phyloP scores from a whole-genome alignment of 192 early-diverging fungal species.

The Mortierella hygrophila region DNA sequence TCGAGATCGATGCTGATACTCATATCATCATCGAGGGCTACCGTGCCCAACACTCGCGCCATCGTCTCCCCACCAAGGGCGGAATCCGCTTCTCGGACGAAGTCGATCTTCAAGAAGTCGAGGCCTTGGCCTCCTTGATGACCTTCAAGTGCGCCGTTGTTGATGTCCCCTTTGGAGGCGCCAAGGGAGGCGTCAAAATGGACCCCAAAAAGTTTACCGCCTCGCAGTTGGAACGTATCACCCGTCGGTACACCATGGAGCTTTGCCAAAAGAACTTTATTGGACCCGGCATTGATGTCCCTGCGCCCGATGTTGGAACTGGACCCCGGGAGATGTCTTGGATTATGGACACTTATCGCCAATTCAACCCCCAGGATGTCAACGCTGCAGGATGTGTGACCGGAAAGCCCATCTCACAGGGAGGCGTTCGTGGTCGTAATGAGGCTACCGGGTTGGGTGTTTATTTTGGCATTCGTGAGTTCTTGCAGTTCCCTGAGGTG shows the following conservation, averaged over 20 bases:
- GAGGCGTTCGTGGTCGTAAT: slow-evolving; percentile 85
- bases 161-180: slow-evolving; percentile 84
- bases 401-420: slow-evolving; percentile 82
- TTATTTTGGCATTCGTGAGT: slow-evolving; percentile 85
- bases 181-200: slow-evolving; percentile 88
- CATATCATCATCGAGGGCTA: slow-evolving; percentile 81
- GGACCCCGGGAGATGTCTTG: slow-evolving; percentile 87
- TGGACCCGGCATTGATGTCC: slow-evolving; percentile 85
- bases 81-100: slow-evolving; percentile 85
- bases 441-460: slow-evolving; percentile 89
- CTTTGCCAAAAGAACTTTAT: slow-evolving; percentile 91
- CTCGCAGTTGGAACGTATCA: slow-evolving; percentile 83
- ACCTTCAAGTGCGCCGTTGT: slow-evolving; percentile 90
- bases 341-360: slow-evolving; percentile 89
- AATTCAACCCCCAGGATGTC: slow-evolving; percentile 85
- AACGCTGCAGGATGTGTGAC: slow-evolving; percentile 87
- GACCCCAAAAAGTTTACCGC: slow-evolving; percentile 83
- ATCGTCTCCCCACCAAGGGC: slow-evolving; percentile 84
- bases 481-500: slow-evolving; percentile 83
- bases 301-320: slow-evolving; percentile 88
- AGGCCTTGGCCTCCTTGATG: slow-evolving; percentile 87
- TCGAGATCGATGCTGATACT: slow-evolving; percentile 75
- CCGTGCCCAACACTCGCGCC: slow-evolving; percentile 88
- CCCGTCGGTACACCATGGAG: slow-evolving; percentile 85
- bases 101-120: slow-evolving; percentile 86